phyloP scores from a whole-genome alignment of 2,329 filamentous ascomycete species.

The Paecilomyces variotii region DNA sequence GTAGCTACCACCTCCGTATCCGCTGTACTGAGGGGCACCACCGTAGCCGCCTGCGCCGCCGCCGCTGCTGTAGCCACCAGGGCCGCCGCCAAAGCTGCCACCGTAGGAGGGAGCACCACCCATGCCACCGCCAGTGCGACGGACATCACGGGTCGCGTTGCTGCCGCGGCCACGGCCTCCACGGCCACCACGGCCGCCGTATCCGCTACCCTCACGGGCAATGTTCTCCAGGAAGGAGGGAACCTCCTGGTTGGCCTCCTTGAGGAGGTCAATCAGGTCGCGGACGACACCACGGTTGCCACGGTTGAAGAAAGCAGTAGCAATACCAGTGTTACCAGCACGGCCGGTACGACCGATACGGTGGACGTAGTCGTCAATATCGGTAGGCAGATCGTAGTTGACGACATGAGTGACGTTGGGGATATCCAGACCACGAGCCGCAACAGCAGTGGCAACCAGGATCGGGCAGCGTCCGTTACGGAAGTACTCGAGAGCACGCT shows the following conservation, averaged over 20 bases:
- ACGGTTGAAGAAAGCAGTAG: constrained; percentile 99
- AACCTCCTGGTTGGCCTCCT: constrained; percentile 97
- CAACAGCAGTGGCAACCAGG: constrained; percentile 91
- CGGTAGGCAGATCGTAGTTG: constrained; percentile 98
- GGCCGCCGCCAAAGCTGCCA: constrained; percentile 14
- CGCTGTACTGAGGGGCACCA: constrained; percentile 21
- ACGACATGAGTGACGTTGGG: constrained; percentile 95
- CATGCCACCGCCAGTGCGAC: constrained; percentile 53
- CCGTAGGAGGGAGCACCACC: constrained; percentile 28
- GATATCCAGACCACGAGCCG: constrained; percentile 85
- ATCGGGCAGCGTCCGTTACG: constrained; percentile 92
- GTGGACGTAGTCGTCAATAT: constrained; percentile 98
- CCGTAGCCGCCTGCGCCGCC: constrained; percentile 13
- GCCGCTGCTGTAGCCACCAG: constrained; percentile 19
- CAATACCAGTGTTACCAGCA: constrained; percentile 97
- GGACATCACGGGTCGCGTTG: constrained; percentile 75
- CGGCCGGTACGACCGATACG: constrained; percentile 99
- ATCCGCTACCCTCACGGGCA: constrained; percentile 82
- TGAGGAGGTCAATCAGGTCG: constrained; percentile 92
- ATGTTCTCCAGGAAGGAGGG: constrained; percentile 93
- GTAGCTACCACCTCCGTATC: constrained; percentile 21
- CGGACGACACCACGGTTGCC: constrained; percentile 97
- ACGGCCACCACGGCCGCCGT: constrained; percentile 65
- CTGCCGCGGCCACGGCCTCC: constrained; percentile 60
- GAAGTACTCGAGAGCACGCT: constrained; percentile 96